These are phyloP conservation scores for Coemansia sp. DNA, from an alignment of 192 early-diverging fungal genomes.

Conservation along the genomic window DNA sequence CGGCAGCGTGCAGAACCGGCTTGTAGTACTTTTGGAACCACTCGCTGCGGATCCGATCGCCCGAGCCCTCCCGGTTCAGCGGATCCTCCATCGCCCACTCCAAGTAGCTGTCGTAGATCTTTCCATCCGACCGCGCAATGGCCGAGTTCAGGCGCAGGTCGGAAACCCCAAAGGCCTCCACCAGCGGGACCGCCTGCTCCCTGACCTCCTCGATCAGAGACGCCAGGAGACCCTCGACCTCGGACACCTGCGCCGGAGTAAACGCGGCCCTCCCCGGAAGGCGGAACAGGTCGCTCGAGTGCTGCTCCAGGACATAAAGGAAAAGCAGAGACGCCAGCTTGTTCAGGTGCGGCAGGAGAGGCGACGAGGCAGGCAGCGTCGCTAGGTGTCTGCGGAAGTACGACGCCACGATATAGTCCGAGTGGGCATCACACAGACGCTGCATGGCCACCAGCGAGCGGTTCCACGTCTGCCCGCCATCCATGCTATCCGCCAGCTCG, in stretches of 20 bases:
- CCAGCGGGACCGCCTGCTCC: constrained; percentile 69
- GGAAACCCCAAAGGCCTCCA: constrained; percentile 71
- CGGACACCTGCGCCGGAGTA: constrained; percentile 40
- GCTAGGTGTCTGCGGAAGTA: constrained; percentile 63
- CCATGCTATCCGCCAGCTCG: constrained; percentile 58
- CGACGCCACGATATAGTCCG: constrained; percentile 66
- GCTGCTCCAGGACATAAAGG: constrained; percentile 61
- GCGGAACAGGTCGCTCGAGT: constrained; percentile 52
- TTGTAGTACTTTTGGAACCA: constrained; percentile 46
- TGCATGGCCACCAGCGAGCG: constrained; percentile 69
- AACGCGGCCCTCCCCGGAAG: constrained; percentile 59
- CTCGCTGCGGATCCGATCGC: constrained; percentile 18
- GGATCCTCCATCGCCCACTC: constrained; percentile 72
- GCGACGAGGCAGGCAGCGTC: constrained; percentile 26
- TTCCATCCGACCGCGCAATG: constrained; percentile 69
- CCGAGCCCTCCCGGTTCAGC: constrained; percentile 51
- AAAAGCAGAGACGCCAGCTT: constrained; percentile 50
- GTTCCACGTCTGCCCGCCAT: constrained; percentile 63
- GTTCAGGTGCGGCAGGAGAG: constrained; percentile 23
- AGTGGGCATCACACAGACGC: constrained; percentile 68
- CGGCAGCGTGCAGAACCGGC: constrained; percentile 25
- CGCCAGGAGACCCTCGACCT: constrained; percentile 52
- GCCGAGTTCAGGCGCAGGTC: constrained; percentile 75
- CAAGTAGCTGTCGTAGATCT: constrained; percentile 72
- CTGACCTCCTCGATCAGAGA: constrained; percentile 59